Base-by-base conservation (phyloP, 1,284 basidiomycete species). In the Cutaneotrichosporon arboriforme region DNA sequence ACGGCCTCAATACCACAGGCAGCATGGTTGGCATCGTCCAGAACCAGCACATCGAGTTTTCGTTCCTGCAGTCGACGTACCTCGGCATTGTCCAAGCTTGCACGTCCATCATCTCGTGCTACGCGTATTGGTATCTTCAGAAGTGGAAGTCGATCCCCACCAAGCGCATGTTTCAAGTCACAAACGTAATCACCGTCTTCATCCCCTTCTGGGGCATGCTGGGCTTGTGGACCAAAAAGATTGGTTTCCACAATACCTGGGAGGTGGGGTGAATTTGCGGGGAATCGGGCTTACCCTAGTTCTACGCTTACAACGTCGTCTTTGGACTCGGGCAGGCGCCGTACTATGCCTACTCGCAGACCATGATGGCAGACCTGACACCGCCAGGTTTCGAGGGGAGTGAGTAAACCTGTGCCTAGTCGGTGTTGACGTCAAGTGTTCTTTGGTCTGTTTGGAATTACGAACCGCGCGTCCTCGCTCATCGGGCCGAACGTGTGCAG, bases 141-240 rank as follows among this genome's bases (percentile, higher is more conserved):
- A 80, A 77, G 51, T 81, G 84, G 56, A 87, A 80, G 78, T 84
- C 85, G 70, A 82, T 91, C 23, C 63, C 60, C 4, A 62, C 69
- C 15, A 69, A 60, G 49, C 59, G 67, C 41, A 62, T 64, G 85
- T 88, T 90, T 64, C 52, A 52, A 17, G 80, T 87, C 1, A 88
- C 87, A 7, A 87, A 87, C 63, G 79, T 86, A 1, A 81, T 86
- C 10, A 87, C 86, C 4, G 80, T 88, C 40, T 46, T 88, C 26
- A 87, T 90, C 45, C 86, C 87, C 0, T 76, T 88, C 3, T 90
- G 88, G 88, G 88, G 88, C 23, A 85, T 89, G 84, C 78, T 90
- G 44, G 88, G 88, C 0, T 83, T 90, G 46, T 89, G 86, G 84
- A 89, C 87, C 0, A 63, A 76, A 13, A 84, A 79, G 57, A 69